Base-by-base conservation (phyloP, 2,329 filamentous ascomycete genomes). In the Gaeumannomyces tritici region DNA sequence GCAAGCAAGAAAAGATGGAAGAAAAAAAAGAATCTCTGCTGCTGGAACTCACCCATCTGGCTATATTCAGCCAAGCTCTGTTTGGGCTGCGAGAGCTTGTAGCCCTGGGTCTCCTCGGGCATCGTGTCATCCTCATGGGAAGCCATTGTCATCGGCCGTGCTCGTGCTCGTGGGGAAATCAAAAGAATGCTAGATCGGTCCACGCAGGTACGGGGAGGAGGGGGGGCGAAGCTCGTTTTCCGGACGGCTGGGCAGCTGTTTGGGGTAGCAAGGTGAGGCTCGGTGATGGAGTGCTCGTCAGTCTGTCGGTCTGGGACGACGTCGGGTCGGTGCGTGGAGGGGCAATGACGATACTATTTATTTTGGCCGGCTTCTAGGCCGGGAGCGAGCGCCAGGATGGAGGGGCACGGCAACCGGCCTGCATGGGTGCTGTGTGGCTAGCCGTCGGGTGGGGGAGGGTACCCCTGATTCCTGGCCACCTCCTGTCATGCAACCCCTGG, bases 81-180 rank as follows among this genome's bases (percentile, higher is more conserved):
- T 88, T 97, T 97, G 66, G 83, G 83, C 85, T 97, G 91, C 69
- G 91, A 93, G 73, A 97, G 89, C 86, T 96, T 97, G 88, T 97
- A 98, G 74, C 93, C 93, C 79, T 93, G 88, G 68, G 93, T 97
- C 79, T 89, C 84, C 80, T 95, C 90, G 67, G 91, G 89, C 76
- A 89, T 82, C 69, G 93, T 86, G 72, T 98, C 93, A 65, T 96
- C 91, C 54, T 90, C 84, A 67, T 88, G 80, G 70, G 86, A 83
- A 68, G 87, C 81, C 88, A 91, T 91, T 70, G 70, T 81, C 75
- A 15, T 13, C 47, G 58, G 58, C 24, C 24, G 35, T 59, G 3
- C 58, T 61, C 51, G 6, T 28, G 55, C n/a, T 56, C 26, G 47
- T 57, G 24, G 60, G 26, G 26, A 31, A 31, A 4, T 15, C 28